Conservation (phyloP, 768 basidiomycete species). For the Coprinellus aureogranulatus region DNA sequence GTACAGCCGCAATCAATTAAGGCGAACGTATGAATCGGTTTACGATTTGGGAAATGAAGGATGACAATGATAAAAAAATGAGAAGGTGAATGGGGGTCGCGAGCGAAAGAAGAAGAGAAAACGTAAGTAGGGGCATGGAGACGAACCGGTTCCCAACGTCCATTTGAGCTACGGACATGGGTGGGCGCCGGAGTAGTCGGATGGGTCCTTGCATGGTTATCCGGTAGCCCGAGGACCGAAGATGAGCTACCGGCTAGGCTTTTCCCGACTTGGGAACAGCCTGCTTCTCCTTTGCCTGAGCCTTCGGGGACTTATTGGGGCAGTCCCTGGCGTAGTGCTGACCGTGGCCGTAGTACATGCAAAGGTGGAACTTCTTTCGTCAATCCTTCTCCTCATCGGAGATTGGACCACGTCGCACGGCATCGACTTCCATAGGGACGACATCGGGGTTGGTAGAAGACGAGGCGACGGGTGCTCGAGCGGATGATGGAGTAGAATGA, state of each 20-base stretch:
- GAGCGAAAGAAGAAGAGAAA: constrained; percentile 15
- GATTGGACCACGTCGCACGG: constrained; percentile 24
- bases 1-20: constrained; percentile 38
- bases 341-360: constrained; percentile 33
- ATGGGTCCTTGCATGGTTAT: constrained; percentile 23
- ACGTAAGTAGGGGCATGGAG: constrained; percentile 19
- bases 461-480: constrained; percentile 4
- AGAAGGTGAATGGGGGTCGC: constrained; percentile 6
- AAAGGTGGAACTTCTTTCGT: constrained; percentile 25
- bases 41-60: constrained; percentile 28
- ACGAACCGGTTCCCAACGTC: constrained; percentile 12
- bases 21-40: constrained; percentile 31
- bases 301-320: constrained; percentile 17
- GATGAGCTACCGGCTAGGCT: constrained; percentile 22
- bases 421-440: constrained; percentile 33
- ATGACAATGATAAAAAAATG: constrained; percentile 30
- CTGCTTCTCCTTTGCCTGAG: background rate
- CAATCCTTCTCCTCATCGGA: constrained; percentile 23
- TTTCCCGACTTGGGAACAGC: constrained; percentile 22
- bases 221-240: constrained; percentile 28
- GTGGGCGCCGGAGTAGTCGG: constrained; percentile 13
- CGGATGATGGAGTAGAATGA: background rate
- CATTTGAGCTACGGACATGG: constrained; percentile 12
- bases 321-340: constrained; percentile 28
- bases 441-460: constrained; percentile 15